Percentiles rank a stretch among this genome's conserved stretches.
phyloP scores from a whole-genome alignment of 1,284 basidiomycete genomes.

The Ustilago cynodontis region DNA sequence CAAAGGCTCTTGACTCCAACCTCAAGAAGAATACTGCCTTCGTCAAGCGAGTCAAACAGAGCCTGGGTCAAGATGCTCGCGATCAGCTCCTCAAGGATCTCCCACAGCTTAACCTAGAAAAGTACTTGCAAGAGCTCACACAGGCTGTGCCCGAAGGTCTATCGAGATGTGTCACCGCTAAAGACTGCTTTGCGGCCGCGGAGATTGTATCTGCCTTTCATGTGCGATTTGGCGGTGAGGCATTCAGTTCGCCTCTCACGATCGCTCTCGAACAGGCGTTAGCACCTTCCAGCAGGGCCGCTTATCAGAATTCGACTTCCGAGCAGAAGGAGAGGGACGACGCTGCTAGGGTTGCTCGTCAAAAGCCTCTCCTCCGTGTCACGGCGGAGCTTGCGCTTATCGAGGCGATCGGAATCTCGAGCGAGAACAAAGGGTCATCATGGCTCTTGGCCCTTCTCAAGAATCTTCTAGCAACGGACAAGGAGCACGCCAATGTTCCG shows the following conservation, averaged over 20 bases:
- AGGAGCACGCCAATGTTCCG: constrained; percentile 84
- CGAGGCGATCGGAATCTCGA: constrained; percentile 73
- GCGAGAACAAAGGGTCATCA: constrained; percentile 71
- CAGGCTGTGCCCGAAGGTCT: constrained; percentile 88
- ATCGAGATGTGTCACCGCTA: constrained; percentile 84
- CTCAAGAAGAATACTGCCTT: constrained; percentile 68
- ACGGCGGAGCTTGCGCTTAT: constrained; percentile 90
- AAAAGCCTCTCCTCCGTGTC: constrained; percentile 86
- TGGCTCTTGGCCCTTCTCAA: constrained; percentile 74
- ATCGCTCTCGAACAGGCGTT: constrained; percentile 78
- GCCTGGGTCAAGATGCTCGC: constrained; percentile 70
- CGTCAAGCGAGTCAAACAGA: constrained; percentile 64
- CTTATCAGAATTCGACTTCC: constrained; percentile 74
- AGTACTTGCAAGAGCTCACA: constrained; percentile 95
- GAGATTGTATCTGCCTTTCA: constrained; percentile 91
- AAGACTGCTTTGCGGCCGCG: constrained; percentile 85
- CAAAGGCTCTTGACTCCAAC: constrained; percentile 59
- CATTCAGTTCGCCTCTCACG: constrained; percentile 82
- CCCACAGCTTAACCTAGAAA: constrained; percentile 87
- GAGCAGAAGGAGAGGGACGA: constrained; percentile 97
- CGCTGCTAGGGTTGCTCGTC: constrained; percentile 80
- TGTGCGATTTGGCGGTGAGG: constrained; percentile 80
- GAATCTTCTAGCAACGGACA: constrained; percentile 83
- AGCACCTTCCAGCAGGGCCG: constrained; percentile 71
- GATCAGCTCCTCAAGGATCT: constrained; percentile 77